phyloP scores from a whole-genome alignment of 371 early-diverging fungal species.

The Actinomucor elegans region DNA sequence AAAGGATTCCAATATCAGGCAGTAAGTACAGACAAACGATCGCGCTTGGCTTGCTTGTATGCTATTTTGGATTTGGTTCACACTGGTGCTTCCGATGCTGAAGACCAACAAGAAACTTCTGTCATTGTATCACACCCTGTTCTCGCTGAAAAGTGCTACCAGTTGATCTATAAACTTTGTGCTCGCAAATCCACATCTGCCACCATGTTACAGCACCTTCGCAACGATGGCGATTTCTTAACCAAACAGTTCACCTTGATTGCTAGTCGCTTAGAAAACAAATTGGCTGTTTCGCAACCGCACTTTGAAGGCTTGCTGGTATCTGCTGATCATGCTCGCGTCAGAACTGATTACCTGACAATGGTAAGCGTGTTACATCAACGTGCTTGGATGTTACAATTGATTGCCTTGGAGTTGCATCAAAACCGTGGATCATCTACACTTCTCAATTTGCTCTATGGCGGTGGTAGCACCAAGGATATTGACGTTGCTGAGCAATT shows the following conservation, averaged over 20 bases:
- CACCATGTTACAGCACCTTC: slow-evolving; percentile 75
- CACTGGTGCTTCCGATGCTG: neutral
- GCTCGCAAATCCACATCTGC: slow-evolving; percentile 62
- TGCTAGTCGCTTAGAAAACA: slow-evolving; percentile 23
- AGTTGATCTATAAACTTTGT: slow-evolving; percentile 76
- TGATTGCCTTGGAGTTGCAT: slow-evolving; percentile 81
- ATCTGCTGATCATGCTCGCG: slow-evolving; percentile 11
- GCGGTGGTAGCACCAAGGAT: slow-evolving; percentile 13
- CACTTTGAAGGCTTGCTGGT: slow-evolving; percentile 16
- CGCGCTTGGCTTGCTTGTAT: slow-evolving; percentile 58
- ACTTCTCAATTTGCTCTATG: slow-evolving; percentile 19
- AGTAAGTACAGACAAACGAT: slow-evolving; percentile 13
- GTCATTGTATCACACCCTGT: slow-evolving; percentile 59
- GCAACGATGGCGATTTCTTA: slow-evolving; percentile 73
- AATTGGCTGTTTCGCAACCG: slow-evolving; percentile 6
- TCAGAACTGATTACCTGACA: slow-evolving; percentile 45
- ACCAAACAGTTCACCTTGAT: slow-evolving; percentile 52
- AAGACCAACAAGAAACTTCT: slow-evolving; percentile 22
- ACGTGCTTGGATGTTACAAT: slow-evolving; percentile 83
- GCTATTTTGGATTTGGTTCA: slow-evolving; percentile 63
- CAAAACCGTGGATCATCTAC: slow-evolving; percentile 7
- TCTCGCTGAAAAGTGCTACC: slow-evolving; percentile 83
- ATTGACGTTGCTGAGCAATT: neutral
- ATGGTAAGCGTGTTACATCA: slow-evolving; percentile 70
- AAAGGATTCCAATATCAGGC: slow-evolving; percentile 24